These are phyloP conservation scores for Bretschneidera sinensis DNA, from an alignment of 345 rosid species.

Conservation along the genomic window DNA sequence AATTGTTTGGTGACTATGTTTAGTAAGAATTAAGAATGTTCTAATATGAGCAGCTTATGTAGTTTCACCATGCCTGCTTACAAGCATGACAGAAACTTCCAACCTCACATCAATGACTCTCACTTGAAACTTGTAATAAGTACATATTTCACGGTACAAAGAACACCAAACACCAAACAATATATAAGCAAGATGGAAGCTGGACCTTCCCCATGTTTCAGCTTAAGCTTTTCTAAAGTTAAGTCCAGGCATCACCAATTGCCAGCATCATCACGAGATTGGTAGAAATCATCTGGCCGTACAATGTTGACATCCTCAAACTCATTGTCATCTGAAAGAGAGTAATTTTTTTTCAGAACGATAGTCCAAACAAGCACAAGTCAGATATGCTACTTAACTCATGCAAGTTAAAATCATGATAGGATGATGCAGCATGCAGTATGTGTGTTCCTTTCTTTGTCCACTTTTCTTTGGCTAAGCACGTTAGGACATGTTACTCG, in stretches of 20 bases:
- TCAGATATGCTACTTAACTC: not conserved
- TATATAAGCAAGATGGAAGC: not conserved
- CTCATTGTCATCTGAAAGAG: slow-evolving; percentile 51
- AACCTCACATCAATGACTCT: not conserved
- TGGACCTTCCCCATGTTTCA: not conserved
- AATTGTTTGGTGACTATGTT: not conserved
- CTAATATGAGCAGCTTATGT: not conserved
- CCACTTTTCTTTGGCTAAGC: not conserved
- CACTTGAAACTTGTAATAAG: not conserved
- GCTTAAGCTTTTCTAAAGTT: not conserved
- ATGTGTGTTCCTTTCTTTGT: not conserved
- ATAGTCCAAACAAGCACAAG: slow-evolving; percentile 1
- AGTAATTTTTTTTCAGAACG: not conserved
- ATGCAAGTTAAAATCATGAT: slow-evolving; percentile 10
- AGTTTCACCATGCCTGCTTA: not conserved
- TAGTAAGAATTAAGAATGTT: not conserved
- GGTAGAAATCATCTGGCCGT: slow-evolving; percentile 57
- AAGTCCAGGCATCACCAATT: slow-evolving; percentile 35
- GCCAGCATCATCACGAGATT: slow-evolving; percentile 47
- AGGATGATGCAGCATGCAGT: not conserved
- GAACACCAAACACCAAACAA: not conserved
- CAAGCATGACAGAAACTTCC: not conserved
- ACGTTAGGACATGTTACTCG: not conserved
- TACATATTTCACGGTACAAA: not conserved
- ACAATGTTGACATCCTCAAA: slow-evolving; percentile 71